Conservation (phyloP, 2,329 filamentous ascomycete genomes). For the Ilyonectria robusta region DNA sequence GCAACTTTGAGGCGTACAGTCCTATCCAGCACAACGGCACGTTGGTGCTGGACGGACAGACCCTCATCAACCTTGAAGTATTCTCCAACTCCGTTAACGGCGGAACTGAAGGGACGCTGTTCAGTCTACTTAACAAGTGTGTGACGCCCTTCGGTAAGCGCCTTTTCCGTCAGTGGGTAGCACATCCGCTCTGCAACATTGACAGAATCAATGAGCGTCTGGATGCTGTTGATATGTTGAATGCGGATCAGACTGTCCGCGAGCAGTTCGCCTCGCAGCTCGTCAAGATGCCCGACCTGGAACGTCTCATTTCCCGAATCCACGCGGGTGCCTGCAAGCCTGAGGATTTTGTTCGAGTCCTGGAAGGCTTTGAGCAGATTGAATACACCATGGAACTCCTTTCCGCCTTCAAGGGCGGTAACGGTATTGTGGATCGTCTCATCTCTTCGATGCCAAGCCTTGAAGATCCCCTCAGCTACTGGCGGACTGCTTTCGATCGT, state of each 20-base stretch:
- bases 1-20: constrained; percentile 92
- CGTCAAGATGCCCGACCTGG: constrained; percentile 92
- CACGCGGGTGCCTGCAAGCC: constrained; percentile 92
- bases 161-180: constrained; percentile 96
- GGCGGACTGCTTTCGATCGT: constrained; percentile 94
- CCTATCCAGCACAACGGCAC: constrained; percentile 93
- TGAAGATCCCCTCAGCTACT: constrained; percentile 79
- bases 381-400: constrained; percentile 92
- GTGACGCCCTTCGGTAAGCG: constrained; percentile 98
- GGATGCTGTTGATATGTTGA: constrained; percentile 94
- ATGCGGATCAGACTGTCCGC: constrained; percentile 83
- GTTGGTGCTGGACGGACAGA: constrained; percentile 93
- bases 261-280: constrained; percentile 92
- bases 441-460: constrained; percentile 90
- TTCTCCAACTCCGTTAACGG: constrained; percentile 95
- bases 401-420: constrained; percentile 79
- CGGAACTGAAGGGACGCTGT: constrained; percentile 86
- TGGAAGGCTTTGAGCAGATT: constrained; percentile 98
- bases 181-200: constrained; percentile 91
- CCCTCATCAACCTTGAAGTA: constrained; percentile 96
- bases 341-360: constrained; percentile 91
- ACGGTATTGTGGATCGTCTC: constrained; percentile 87
- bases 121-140: constrained; percentile 91
- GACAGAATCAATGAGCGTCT: constrained; percentile 92
- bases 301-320: constrained; percentile 92